Evolutionary conservation across 208 protist species (phyloP), one percentile per base, ranked within the genome.

Genomic region (Trypanosoma melophagium): DNA sequence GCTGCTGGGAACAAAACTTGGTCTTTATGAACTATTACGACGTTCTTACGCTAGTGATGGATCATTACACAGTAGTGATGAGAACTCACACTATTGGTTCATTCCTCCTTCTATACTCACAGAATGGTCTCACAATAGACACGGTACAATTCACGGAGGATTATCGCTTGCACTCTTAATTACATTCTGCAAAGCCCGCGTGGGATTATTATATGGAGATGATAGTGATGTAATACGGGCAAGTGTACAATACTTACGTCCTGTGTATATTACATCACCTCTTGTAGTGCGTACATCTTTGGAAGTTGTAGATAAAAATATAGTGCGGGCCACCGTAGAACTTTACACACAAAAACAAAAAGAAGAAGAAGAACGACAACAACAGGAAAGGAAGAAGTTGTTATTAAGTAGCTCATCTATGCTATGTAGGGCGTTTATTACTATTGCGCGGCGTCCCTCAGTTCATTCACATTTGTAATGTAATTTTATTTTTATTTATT

Each of bases 101-200:
- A 59, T 76, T 53, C 44, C 60, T 21, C 31, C 59, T 19, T 24
- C 19, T 7, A 21, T 59, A 21, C 47, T 71, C 16, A 40, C 42
- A 25, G 25, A 49, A 7, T 77, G 72, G 64, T 77, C 58, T 31
- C 22, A 17, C 52, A 77, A 77, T 50, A 22, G 66, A 16, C 72
- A 77, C 41, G 72, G 65, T 9, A 72, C 66, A 24, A 57, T 77
- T 51, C 72, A 69, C 35, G 72, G 72, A 7, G 72, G 72, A 21
- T 52, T 71, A 5, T 56, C 31, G 31, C 47, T 68, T 50, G 58
- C 65, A 31, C 47, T 77, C n/a, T 53, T 77, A 14, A 38, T 64
- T 25, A 47, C 65, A 19, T 22, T 71, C 21, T 71, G 56, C 25
- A 66, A 71, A 45, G 41, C 25, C 44, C 72, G 72, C 38, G 40